A percentile compares a stretch with the other conserved stretches of the same genome.
These are phyloP conservation scores for Fusarium robinianum DNA, from an alignment of 2,329 filamentous ascomycete genomes.

Conservation along the genomic window DNA sequence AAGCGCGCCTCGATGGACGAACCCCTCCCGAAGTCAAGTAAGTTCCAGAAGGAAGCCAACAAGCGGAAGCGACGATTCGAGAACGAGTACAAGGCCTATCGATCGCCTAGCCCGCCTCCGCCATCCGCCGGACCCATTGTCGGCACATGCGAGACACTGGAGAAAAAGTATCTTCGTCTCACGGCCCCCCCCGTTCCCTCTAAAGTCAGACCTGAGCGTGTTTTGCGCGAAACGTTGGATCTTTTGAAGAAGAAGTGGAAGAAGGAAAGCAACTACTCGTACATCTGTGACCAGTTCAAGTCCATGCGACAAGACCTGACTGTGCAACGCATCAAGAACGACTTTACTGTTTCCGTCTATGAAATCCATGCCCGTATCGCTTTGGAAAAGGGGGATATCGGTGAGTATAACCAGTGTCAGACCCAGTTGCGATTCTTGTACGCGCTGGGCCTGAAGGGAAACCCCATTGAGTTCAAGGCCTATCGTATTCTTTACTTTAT, in stretches of 20 bases:
- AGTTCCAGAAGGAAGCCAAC: slow-evolving; percentile 89
- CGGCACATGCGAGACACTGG: slow-evolving; percentile 79
- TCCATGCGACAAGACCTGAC: slow-evolving; percentile 97
- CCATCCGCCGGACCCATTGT: slow-evolving; percentile 73
- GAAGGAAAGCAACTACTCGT: slow-evolving; percentile 89
- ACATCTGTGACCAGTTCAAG: slow-evolving; percentile 99
- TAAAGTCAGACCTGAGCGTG: slow-evolving; percentile 79
- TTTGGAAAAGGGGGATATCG: slow-evolving; percentile 96
- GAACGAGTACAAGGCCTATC: slow-evolving; percentile 62
- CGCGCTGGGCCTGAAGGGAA: slow-evolving; percentile 82
- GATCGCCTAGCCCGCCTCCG: slow-evolving; percentile 61
- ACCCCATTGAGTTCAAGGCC: slow-evolving; percentile 94
- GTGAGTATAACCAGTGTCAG: slow-evolving; percentile 99
- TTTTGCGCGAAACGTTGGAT: slow-evolving; percentile 84
- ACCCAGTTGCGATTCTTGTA: slow-evolving; percentile 95
- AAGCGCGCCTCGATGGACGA: slow-evolving; percentile 53
- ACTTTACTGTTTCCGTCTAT: slow-evolving; percentile 95
- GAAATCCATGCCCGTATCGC: slow-evolving; percentile 98
- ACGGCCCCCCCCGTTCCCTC: slow-evolving; percentile 88
- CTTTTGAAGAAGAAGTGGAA: slow-evolving; percentile 94
- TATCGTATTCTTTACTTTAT: slow-evolving; percentile 99
- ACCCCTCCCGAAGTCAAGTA: slow-evolving; percentile 68
- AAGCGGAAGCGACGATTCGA: slow-evolving; percentile 90
- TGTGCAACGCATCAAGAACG: slow-evolving; percentile 94
- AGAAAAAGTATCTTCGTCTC: slow-evolving; percentile 94